Evolutionary conservation across 2,329 filamentous ascomycete genomes (phyloP).

Genomic region (Thelonectria olida): DNA sequence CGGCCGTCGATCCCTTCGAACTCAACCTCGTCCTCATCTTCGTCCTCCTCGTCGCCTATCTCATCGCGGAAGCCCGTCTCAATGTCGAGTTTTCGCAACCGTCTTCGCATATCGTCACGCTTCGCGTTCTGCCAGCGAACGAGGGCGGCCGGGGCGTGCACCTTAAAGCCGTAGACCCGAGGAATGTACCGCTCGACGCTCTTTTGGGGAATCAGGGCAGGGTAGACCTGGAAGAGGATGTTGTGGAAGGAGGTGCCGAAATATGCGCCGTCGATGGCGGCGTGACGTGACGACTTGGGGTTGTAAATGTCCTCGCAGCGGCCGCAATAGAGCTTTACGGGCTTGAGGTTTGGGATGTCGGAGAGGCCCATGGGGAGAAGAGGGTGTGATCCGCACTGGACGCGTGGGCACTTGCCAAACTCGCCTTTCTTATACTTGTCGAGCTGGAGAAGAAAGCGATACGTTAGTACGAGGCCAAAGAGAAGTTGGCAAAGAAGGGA

Average conservation of each 20-base stretch:
- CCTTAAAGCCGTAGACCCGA: slow-evolving; percentile 92
- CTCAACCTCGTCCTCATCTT: slow-evolving; percentile 61
- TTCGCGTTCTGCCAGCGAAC: slow-evolving; percentile 89
- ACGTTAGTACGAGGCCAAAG: slow-evolving; percentile 9
- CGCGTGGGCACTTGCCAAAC: slow-evolving; percentile 97
- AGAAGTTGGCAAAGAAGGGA: neutral
- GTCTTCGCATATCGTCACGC: slow-evolving; percentile 82
- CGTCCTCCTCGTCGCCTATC: slow-evolving; percentile 71
- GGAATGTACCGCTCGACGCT: slow-evolving; percentile 87
- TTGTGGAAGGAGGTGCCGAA: slow-evolving; percentile 99
- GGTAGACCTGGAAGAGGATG: slow-evolving; percentile 98
- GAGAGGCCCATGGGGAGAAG: slow-evolving; percentile 94
- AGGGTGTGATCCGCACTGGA: slow-evolving; percentile 92
- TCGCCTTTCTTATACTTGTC: slow-evolving; percentile 99
- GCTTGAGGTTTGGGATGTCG: slow-evolving; percentile 85
- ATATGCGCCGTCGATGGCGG: slow-evolving; percentile 95
- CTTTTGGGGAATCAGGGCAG: slow-evolving; percentile 87
- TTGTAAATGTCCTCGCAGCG: slow-evolving; percentile 99
- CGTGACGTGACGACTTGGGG: slow-evolving; percentile 95
- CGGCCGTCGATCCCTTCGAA: slow-evolving; percentile 49
- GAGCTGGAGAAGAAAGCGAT: slow-evolving; percentile 64
- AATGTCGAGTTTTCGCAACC: slow-evolving; percentile 75
- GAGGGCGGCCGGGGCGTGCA: slow-evolving; percentile 88
- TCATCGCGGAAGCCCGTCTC: slow-evolving; percentile 84
- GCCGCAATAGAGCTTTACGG: slow-evolving; percentile 96